Conservation (phyloP, 2,329 filamentous ascomycete species). For the Coleophoma cylindrospora region DNA sequence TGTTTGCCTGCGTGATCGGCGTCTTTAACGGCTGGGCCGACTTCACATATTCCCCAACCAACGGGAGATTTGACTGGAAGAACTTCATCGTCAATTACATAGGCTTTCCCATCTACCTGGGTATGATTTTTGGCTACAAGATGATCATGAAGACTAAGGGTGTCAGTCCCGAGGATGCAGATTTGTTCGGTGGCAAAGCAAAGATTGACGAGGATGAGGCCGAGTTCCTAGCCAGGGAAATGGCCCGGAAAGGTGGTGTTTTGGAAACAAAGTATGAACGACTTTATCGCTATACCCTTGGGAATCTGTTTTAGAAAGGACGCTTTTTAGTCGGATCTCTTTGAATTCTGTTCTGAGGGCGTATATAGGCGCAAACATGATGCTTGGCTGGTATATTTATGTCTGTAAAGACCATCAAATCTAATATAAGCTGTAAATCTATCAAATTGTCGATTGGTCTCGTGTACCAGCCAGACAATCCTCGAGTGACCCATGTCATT, state of each 20-base stretch:
- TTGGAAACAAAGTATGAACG: background rate
- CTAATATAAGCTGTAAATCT: too few species aligned
- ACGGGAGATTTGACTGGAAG: slow-evolving; percentile 51
- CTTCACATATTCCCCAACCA: slow-evolving; percentile 51
- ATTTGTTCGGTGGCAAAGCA: slow-evolving; percentile 54
- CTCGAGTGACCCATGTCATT: too few species aligned
- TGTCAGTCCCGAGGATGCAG: slow-evolving; percentile 43
- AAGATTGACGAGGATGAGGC: slow-evolving; percentile 56
- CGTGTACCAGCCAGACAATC: too few species aligned
- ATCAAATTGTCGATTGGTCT: too few species aligned
- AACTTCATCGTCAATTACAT: slow-evolving; percentile 61
- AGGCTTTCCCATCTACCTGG: slow-evolving; percentile 58
- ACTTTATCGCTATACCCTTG: background rate
- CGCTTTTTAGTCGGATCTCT: background rate
- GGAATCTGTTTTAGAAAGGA: background rate
- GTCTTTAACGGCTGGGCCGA: slow-evolving; percentile 80
- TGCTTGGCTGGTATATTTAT: too few species aligned
- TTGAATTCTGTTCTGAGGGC: background rate
- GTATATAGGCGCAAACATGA: too few species aligned
- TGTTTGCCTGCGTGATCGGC: slow-evolving; percentile 68
- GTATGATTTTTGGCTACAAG: slow-evolving; percentile 54
- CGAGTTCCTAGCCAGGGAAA: slow-evolving; percentile 12
- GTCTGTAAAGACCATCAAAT: too few species aligned
- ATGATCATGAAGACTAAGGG: slow-evolving; percentile 34
- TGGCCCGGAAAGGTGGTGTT: background rate